Evolutionary conservation across 345 rosid genomes (phyloP), one percentile per base, ranked within the genome.

Genomic region (Ailanthus altissimus): DNA sequence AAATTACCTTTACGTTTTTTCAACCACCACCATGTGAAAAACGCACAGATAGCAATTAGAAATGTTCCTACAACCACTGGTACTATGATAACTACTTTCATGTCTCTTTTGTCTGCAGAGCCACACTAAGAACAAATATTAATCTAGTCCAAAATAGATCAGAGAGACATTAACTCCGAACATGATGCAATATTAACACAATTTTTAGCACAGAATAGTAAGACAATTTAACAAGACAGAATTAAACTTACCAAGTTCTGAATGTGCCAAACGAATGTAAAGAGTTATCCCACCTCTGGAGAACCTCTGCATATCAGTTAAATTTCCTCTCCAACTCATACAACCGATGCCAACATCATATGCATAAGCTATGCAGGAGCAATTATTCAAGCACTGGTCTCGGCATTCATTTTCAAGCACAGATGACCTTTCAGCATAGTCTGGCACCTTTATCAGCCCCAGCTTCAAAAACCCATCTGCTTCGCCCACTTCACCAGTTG

Each of bases 301-400:
- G 25, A 77, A 78, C 6, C 81, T 75, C 63, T 78, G 87, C 46
- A 79, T 46, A 70, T 90, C 91, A 67, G 82, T 66, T 72, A 89
- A 84, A 61, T 40, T 58, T 78, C 36, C 69, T 28, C 53, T 80
- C 94, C 94, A 87, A 26, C 74, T 20, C 88, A 85, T 80, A 57
- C 92, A 90, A 36, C 91, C 83, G 0, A 84, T 73, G 25, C 81
- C 84, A 21, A 49, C 25, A 26, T 81, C 76, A 81, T 74, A 89
- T 32, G 91, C 81, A 68, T 89, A 87, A 58, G 94, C 92, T 0
- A 82, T 64, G 40, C 92, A 90, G 13, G 90, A 84, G 77, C 91
- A 86, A 69, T 86, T 88, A n/a, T 15, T 67, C 57, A 81, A 68
- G 82, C 95, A 89, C 28, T 42, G 13, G 4, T 69, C 46, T 62